Evolutionary conservation across 2,329 filamentous ascomycete species (phyloP), one percentile per base, ranked within the genome.

Genomic region (Nemania serpens): DNA sequence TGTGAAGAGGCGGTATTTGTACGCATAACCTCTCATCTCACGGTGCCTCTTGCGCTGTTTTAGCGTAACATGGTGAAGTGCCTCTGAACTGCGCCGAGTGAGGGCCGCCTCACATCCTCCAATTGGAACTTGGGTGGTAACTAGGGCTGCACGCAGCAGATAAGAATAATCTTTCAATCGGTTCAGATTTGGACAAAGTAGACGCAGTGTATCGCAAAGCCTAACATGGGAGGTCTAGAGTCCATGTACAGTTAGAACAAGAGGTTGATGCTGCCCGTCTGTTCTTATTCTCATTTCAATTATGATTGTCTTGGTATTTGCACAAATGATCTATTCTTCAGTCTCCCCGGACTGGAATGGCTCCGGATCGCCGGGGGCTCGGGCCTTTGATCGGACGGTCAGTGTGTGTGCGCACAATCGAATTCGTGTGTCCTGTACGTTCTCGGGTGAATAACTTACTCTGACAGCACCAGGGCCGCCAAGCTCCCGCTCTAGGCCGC

Each of bases 401-500:
- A 63, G 51, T 34, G 56, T 20, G 17, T 3, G 11, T 22, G 46
- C 36, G 20, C 15, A 11, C 33, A 15, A 29, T 29, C 11, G 10
- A 45, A n/a, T 22, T n/a, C 11, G 4, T 29, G 5, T 17, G n/a
- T 34, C 20, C 2, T 10, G 9, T 5, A 37, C 12, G 13, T 22
- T 13, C 5, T 17, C 2, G 13, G 17, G 29, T 45, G 10, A 2
- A 39, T 11, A 13, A 82, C 89, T 77, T 79, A 91, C 90, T 77
- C 84, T 81, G 55, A 87, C 63, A 59, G 88, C 88, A 70, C 84
- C 84, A 29, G 85, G 75, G 10, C 91, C 91, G 62, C 91, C 91
- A 61, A 95, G 78, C 74, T 94, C 91, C 71, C 83, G 83, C 75
- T 91, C 85, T 65, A 95, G 75, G 20, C 91, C 91, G 65, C 82